Percentiles rank a stretch among this genome's conserved stretches.
Evolutionary conservation across 2,329 filamentous ascomycete genomes (phyloP).

Genomic region (Arthrocladium fulminans): DNA sequence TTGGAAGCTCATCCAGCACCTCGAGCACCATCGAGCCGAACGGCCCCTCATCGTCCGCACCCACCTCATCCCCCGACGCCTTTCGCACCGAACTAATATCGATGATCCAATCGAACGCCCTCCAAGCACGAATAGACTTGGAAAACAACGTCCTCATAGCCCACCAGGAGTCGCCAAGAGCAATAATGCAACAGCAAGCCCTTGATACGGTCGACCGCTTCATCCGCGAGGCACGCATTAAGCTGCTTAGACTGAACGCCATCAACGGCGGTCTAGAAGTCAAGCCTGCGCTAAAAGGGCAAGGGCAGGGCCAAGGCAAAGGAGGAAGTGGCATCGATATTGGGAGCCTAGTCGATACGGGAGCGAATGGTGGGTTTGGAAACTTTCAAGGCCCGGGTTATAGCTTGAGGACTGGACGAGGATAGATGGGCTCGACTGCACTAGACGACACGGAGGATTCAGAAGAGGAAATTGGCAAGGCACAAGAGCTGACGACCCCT

Average conservation of each 20-base stretch:
- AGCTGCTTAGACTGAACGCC: conserved; percentile 69
- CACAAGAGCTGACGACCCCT: not conserved
- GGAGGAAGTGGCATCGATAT: conserved; percentile 3
- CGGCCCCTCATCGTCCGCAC: not conserved
- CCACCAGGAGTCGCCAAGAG: conserved; percentile 56
- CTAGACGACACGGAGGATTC: not conserved
- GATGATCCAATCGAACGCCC: conserved; percentile 64
- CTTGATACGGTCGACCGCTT: conserved; percentile 62
- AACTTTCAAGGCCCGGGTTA: conserved; percentile 5
- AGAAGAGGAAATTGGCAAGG: not conserved
- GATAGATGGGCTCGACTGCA: not conserved
- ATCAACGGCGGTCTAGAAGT: conserved; percentile 67
- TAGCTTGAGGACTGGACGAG: conserved; percentile 1
- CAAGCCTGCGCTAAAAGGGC: conserved; percentile 29
- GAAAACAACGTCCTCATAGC: conserved; percentile 73
- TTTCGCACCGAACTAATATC: conserved; percentile 56
- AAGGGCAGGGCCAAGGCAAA: too few relatives aligned
- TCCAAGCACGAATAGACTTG: conserved; percentile 75
- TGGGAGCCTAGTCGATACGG: conserved; percentile 3
- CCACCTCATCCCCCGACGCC: conserved; percentile 20
- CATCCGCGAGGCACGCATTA: conserved; percentile 64
- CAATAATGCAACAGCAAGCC: conserved; percentile 60
- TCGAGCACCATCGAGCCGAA: conserved; percentile 45
- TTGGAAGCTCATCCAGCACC: conserved; percentile 46
- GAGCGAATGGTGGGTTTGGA: not conserved